phyloP scores from a whole-genome alignment of 768 basidiomycete species.

The Cyclocybe aegerita region DNA sequence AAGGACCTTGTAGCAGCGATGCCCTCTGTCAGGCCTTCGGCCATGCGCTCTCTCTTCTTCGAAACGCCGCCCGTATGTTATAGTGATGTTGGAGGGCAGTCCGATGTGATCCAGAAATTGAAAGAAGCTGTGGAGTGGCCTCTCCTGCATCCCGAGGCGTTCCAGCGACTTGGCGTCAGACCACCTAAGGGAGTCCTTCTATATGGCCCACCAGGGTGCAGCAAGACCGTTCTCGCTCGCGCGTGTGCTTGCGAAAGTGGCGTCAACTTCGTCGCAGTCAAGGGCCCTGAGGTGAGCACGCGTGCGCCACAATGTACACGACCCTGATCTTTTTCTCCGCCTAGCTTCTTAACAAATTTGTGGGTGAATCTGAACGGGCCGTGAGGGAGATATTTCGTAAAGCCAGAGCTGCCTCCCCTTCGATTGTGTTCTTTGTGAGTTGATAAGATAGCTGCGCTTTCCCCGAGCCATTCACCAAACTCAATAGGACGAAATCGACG shows the following conservation, averaged over 20 bases:
- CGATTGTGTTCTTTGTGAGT: constrained; percentile 94
- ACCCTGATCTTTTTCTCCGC: constrained; percentile 4
- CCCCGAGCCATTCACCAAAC: too few species aligned
- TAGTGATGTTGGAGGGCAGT: constrained; percentile 89
- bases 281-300: constrained; percentile 85
- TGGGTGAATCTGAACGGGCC: constrained; percentile 95
- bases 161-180: constrained; percentile 81
- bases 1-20: constrained; percentile 72
- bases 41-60: constrained; percentile 91
- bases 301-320: neutral
- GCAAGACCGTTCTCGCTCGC: constrained; percentile 90
- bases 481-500: constrained; percentile 92
- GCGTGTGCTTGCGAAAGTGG: constrained; percentile 94
- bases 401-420: constrained; percentile 90
- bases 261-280: constrained; percentile 94
- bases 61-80: constrained; percentile 83
- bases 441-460: neutral
- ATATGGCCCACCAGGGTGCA: constrained; percentile 97
- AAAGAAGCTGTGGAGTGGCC: constrained; percentile 97
- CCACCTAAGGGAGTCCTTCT: constrained; percentile 89
- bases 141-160: constrained; percentile 80
- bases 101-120: constrained; percentile 76
- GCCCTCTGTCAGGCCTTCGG: constrained; percentile 83
- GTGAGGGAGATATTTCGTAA: constrained; percentile 96
- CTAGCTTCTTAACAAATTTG: constrained; percentile 95